Evolutionary conservation across 2,329 filamentous ascomycete genomes (phyloP).

Genomic region (Byssochlamys sp.): DNA sequence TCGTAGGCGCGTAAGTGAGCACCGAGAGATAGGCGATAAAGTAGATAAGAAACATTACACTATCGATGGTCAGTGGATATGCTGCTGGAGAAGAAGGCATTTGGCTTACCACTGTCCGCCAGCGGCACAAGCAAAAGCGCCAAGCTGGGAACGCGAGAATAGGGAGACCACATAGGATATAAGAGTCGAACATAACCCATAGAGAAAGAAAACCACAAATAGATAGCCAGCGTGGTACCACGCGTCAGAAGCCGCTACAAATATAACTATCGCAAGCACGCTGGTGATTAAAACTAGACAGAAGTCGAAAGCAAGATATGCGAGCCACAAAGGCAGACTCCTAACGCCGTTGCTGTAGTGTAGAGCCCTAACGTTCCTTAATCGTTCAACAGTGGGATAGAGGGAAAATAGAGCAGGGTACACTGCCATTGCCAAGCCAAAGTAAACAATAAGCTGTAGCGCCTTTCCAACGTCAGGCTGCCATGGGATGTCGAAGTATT

Average conservation of each 20-base stretch:
- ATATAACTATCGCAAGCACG: slow-evolving; percentile 59
- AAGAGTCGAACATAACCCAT: slow-evolving; percentile 67
- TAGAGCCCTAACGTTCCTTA: slow-evolving; percentile 68
- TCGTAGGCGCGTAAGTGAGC: slow-evolving; percentile 63
- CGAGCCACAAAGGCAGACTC: slow-evolving; percentile 71
- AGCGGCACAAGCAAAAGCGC: slow-evolving; percentile 73
- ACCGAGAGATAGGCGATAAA: slow-evolving; percentile 62
- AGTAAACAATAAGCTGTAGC: slow-evolving; percentile 71
- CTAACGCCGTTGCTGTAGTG: slow-evolving; percentile 88
- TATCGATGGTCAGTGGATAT: slow-evolving; percentile 11
- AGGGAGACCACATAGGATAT: slow-evolving; percentile 74
- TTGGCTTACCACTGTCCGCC: slow-evolving; percentile 56
- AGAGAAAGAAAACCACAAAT: slow-evolving; percentile 70
- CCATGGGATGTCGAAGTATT: slow-evolving; percentile 67
- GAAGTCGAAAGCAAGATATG: slow-evolving; percentile 74
- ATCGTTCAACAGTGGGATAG: slow-evolving; percentile 76
- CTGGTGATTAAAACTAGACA: slow-evolving; percentile 59
- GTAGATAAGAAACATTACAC: slow-evolving; percentile 59
- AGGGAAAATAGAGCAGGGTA: slow-evolving; percentile 81
- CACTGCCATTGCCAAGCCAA: slow-evolving; percentile 65
- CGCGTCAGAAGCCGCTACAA: slow-evolving; percentile 50
- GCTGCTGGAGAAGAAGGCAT: background rate
- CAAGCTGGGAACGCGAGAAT: slow-evolving; percentile 66
- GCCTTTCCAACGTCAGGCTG: slow-evolving; percentile 59
- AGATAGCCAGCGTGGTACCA: slow-evolving; percentile 77